These are phyloP conservation scores for Volutella citrinella DNA, from an alignment of 2,329 filamentous ascomycete genomes.

Conservation along the genomic window DNA sequence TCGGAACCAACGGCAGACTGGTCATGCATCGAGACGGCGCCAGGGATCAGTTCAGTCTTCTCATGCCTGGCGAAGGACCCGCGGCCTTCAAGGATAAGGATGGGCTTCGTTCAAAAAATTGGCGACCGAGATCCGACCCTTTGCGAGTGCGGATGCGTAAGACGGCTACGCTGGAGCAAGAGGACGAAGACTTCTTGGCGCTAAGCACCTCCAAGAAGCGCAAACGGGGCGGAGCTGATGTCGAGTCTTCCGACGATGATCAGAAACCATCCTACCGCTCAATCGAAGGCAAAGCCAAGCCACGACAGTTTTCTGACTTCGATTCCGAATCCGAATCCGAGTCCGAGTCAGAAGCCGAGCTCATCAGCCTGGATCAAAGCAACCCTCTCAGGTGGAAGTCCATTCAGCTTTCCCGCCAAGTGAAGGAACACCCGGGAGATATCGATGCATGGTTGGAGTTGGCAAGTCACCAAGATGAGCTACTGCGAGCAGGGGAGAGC, in stretches of 20 bases:
- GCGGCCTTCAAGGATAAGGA: constrained; percentile 39
- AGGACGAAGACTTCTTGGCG: constrained; percentile 47
- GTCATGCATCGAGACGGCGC: constrained; percentile 66
- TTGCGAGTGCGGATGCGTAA: constrained; percentile 37
- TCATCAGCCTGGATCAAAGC: constrained; percentile 30
- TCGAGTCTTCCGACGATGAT: constrained; percentile 44
- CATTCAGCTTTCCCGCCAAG: constrained; percentile 58
- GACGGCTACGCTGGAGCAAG: constrained; percentile 15
- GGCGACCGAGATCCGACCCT: constrained; percentile 35
- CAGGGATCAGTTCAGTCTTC: constrained; percentile 52
- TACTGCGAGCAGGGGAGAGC: constrained; percentile 53
- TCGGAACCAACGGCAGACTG: constrained; percentile 61
- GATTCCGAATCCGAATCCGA: constrained; percentile 49
- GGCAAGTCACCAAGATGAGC: constrained; percentile 71
- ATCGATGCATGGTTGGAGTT: constrained; percentile 73
- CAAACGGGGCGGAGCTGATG: constrained; percentile 30
- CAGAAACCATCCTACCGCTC: constrained; percentile 60
- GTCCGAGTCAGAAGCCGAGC: constrained; percentile 40
- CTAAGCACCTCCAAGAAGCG: constrained; percentile 42
- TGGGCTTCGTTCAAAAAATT: constrained; percentile 43
- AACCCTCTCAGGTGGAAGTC: constrained; percentile 52
- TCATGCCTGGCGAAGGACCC: constrained; percentile 39
- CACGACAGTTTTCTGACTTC: constrained; percentile 42
- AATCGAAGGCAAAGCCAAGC: constrained; percentile 61
- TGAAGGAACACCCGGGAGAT: constrained; percentile 65